A percentile compares a stretch with the other conserved stretches of the same genome.
Evolutionary conservation across 192 early-diverging fungal genomes (phyloP).

Genomic region (Jimgerdemannia lactiflua): DNA sequence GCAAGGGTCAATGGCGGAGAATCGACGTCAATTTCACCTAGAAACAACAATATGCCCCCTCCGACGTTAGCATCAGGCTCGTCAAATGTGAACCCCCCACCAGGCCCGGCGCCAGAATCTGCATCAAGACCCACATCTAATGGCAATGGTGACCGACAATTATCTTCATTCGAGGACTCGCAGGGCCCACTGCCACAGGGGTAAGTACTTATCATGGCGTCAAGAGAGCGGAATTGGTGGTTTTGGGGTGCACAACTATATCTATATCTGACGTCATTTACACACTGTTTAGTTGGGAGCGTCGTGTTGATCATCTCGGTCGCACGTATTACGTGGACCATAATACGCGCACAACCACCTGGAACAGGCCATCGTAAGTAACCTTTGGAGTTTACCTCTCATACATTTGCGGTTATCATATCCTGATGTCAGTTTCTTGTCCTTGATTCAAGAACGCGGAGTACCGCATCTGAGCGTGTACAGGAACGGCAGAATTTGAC

Average conservation of each 20-base stretch:
- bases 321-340: slow-evolving; percentile 99
- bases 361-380: slow-evolving; percentile 61
- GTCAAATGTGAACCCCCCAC: not conserved
- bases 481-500: slow-evolving; percentile 53
- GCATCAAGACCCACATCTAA: not conserved
- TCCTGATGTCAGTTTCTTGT: slow-evolving; percentile 1
- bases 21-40: not conserved
- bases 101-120: not conserved
- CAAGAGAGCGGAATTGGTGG: not conserved
- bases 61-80: slow-evolving; percentile 6
- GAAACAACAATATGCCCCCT: not conserved
- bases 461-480: slow-evolving; percentile 16
- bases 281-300: slow-evolving; percentile 78
- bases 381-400: not conserved
- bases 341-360: slow-evolving; percentile 94
- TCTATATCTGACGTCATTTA: too few relatives aligned
- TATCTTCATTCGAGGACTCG: slow-evolving; percentile 4
- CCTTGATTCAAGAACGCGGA: not conserved
- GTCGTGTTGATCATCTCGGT: slow-evolving; percentile 88
- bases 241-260: not conserved
- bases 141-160: not conserved
- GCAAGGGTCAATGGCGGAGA: not conserved
- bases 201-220: slow-evolving; percentile 2
- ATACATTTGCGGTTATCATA: not conserved
- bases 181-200: slow-evolving; percentile 17